Base-by-base conservation (phyloP, 768 basidiomycete genomes). In the Termitomyces sp. region DNA sequence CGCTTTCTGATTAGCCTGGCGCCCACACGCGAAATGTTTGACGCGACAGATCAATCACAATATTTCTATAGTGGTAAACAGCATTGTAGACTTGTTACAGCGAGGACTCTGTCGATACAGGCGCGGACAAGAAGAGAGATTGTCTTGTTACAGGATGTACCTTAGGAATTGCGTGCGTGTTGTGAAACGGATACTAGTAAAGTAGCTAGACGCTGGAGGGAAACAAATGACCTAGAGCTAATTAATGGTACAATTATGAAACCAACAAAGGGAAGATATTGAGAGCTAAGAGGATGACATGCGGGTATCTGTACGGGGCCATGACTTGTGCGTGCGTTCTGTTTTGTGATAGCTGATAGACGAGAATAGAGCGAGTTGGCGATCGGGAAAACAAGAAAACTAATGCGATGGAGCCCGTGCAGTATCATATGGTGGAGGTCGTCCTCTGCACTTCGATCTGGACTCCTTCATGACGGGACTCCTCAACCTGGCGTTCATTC, bases 401-500 rank as follows among this genome's bases (percentile, higher is more conserved):
- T 53, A 24, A 53, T 55, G 51, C 40, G 34, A 35, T 37, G n/a
- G 24, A 46, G 19, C 51, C 24, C 51, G 15, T 24, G 51, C 38
- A 43, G n/a, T 21, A 57, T 68, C 67, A 82, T 64, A 81, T 73
- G 50, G 75, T 77, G 48, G 76, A 72, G 22, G 79, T 81, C 44
- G 76, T 76, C 68, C 81, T 83, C 66, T 87, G 84, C 17, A 87
- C 76, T 56, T 86, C 77, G 21, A 87, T 77, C 53, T 79, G 74
- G 57, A 87, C 82, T 10, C 83, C 51, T 50, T 50, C 24, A 26
- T 15, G 24, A 26, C 24, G 24, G 7, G 37, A 10, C 26, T 38
- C 49, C 17, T 28, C 24, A 7, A 50, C 11, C 24, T 1, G 38
- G 49, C n/a, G 9, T 26, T 26, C 49, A 26, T 40, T 50, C 24